Base-by-base conservation (phyloP, 192 early-diverging fungal genomes). In the Lunasporangiospora selenospora region DNA sequence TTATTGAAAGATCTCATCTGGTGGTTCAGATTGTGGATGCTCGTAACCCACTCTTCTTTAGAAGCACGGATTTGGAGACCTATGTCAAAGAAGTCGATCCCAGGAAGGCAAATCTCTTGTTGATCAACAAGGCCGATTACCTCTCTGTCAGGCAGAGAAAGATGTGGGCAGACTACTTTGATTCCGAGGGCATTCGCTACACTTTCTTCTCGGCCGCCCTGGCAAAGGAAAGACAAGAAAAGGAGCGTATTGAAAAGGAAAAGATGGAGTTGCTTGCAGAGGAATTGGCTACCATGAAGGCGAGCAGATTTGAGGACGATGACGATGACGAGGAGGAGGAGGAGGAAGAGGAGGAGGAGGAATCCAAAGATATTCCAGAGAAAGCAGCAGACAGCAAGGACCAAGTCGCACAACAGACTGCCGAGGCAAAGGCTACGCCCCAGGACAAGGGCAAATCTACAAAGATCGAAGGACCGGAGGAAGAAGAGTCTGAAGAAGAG, bases 1-100 rank as follows among this genome's bases (percentile, higher is more conserved):
- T 99, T 41, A 92, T 98, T 63, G 98, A 99, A 79, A 84, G 94
- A 45, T 97, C 95, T 26, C 89, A 97, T 58, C 62, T 98, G 79
- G 78, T 99, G 16, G 96, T 98, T 32, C 98, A 99, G 83, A 98
- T 99, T 53, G 98, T 99, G 30, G 98, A 99, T 83, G 97, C 96
- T 7, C 85, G 98, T 41, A 95, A 98, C 79, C 96, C 96, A 1
- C 65, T 95, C 57, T 78, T 99, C 40, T 99, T 98, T 78, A 82
- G 94, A 37, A 90, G 87, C 36, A 85, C 80, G 3, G 98, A 99
- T 79, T 71, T 99, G 43, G 93, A 92, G 34, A 82, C 70, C 40
- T 99, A 99, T 58, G 98, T 99, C 16, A 81, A 80, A 31, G 93
- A 99, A 85, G 88, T 98, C 7, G 87, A 96, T 62, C 71, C 81